Base-by-base conservation (phyloP, 164 flowering plant genomes). In the Stephania yunnanensis region DNA sequence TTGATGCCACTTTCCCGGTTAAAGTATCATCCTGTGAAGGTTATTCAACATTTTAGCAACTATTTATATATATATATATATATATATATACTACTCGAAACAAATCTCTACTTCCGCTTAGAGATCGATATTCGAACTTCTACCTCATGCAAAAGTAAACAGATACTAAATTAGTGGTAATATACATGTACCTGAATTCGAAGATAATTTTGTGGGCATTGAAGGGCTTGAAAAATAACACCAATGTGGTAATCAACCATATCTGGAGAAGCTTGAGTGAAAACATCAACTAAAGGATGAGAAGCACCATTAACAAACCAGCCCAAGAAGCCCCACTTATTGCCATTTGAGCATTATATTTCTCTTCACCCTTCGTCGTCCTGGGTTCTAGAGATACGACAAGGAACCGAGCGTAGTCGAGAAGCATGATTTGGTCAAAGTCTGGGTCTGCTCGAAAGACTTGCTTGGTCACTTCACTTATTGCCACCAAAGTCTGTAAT, bases 361-460 rank as follows among this genome's bases (percentile, higher is more conserved):
- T 85, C 11, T 77, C 10, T 36, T 83, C 86, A 0, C 2, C 64
- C 80, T 80, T 87, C 10, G 75, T 6, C 0, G 87, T 67, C 1
- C 95, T 93, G 4, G 90, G 84, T 15, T 93, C 95, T 0, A 91
- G 1, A 2, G 95, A 89, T 3, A 91, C 74, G 30, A 91, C 88
- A 0, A 91, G 82, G 58, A 80, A 84, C 36, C 86, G 77, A 1
- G 74, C 75, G 29, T 83, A 87, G 36, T 87, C 88, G 80, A 78
- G 65, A 0, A 87, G 84, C 74, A 82, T 80, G 0, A 87, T 73
- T 3, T 83, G 83, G 69, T 70, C 76, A 74, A 85, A 83, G 55
- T 83, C 85, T 6, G 83, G 85, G 55, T 85, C 84, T 65, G 75
- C 45, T 31, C 68, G 76, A 3, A n/a, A 48, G 5, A 83, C 70